Base-by-base conservation (phyloP, 441 rosid species). In the Gossypium aridum region DNA sequence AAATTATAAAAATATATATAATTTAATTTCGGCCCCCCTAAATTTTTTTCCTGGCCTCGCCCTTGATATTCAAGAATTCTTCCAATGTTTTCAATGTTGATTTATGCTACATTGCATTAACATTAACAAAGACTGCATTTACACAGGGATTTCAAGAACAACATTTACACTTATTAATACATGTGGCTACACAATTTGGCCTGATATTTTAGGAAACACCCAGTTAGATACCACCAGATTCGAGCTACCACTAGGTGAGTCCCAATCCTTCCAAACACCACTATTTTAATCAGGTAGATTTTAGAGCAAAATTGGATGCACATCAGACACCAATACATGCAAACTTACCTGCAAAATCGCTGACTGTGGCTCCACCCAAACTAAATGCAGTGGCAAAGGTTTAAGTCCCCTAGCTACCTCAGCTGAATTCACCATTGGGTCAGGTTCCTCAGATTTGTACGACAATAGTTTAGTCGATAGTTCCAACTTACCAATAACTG, bases 301-400 rank as follows among this genome's bases (percentile, higher is more conserved):
- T 74, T 89, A 90, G 93, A 91, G 82, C 31, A 49, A 90, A 76
- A 87, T 87, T 14, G 84, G 85, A 19, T 87, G 93, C 82, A 73
- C 75, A 17, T 83, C 81, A 37, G 85, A 87, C 78, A 75, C 83
- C 0, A 75, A 55, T 12, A 80, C 90, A 2, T 83, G 85, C 53
- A 85, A 82, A 16, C 78, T 84, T 2, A 74, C 75, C 6, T 89
- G 89, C 47, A 45, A 53, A 72, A 83, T 87, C 19, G 93, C 80
- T 0, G 90, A 89, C 81, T 89, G 91, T 63, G 87, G 90, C 47
- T 86, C 90, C 9, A 76, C 77, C 76, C 87, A 83, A 31, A 23
- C 86, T n/a, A 87, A 83, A 64, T 89, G 91, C 80, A 83, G 85
- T 54, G 87, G 91, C 1, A 75, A 71, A 0, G 83, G 84, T 14